Evolutionary conservation across 768 basidiomycete genomes (phyloP), one percentile per base, ranked within the genome.

Genomic region (Mycena alexandri): DNA sequence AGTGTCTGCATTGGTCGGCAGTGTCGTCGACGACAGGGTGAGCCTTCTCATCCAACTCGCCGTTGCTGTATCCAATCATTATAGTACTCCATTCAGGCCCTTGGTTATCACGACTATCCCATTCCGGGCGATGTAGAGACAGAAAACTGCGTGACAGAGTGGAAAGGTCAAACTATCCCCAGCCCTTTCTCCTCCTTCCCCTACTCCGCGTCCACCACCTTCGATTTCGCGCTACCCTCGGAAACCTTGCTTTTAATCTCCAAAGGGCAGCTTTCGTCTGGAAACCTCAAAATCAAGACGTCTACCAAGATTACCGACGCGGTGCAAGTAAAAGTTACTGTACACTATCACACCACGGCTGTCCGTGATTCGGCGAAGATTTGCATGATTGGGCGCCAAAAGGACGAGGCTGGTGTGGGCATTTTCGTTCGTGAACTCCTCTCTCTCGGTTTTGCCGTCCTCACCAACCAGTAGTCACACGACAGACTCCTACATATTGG

Each of bases 381-480:
- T 16, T 82, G 81, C 70, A 61, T 75, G 14, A 69, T 79, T 52
- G 56, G 67, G 48, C 75, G 78, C 12, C 60, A 63, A 13, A 63
- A 74, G 2, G 70, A 70, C n/a, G 77, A 74, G 52, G 59, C 63
- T 47, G 81, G 81, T 41, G 75, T 82, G 33, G 80, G 80, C 34
- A 77, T 80, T 36, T 82, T 81, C 61, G 81, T 81, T 61, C 51
- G 81, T 75, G 3, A 13, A 55, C 22, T 33, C 24, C 5, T n/a
- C 10, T 16, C 17, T 42, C 8, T 1, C 2, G 17, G 4, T 54
- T 11, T 12, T 7, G 5, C 24, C 22, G 10, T 42, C 43, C 6
- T 16, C 51, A n/a, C 16, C 50, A 48, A 14, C n/a, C 22, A 24
- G 21, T 36, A 55, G n/a, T 41, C 42, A 48, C 25, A 34, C 13